Base-by-base conservation (phyloP, 352 stramenopile species). In the Phytophthora megakarya region DNA sequence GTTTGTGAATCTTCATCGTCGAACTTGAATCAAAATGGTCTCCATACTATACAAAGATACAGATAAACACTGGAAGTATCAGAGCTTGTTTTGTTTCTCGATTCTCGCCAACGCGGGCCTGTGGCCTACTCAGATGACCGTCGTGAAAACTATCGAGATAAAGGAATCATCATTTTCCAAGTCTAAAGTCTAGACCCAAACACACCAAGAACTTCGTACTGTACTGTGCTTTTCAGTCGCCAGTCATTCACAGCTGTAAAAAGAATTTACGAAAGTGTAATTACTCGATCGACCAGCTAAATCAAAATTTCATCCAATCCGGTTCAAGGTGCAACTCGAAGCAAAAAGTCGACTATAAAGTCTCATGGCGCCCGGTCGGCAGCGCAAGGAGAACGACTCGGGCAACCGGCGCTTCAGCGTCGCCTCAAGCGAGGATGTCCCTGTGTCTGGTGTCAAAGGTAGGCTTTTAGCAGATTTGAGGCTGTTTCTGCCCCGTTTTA, bases 131-230 rank as follows among this genome's bases (percentile, higher is more conserved):
- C 84, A 95, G 86, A 92, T 89, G 86, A 95, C 86, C 86, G 86
- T 95, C 86, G 84, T 95, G 86, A 94, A 87, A 91, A 85, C 25
- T 74, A 72, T 92, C 79, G 84, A 93, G 84, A 90, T 87, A 85
- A 84, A 61, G 73, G 73, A 74, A 80, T 95, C 86, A 95, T 92
- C 78, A 88, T 89, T 73, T 83, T 94, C 82, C 66, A 70, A 80
- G 59, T 56, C 56, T 59, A 8, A 66, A 60, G 26, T n/a, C n/a
- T n/a, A n/a, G n/a, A n/a, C n/a, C n/a, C n/a, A n/a, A n/a, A n/a
- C n/a, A n/a, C n/a, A n/a, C n/a, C n/a, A n/a, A n/a, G n/a, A n/a
- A n/a, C n/a, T n/a, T n/a, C n/a, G n/a, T n/a, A n/a, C n/a, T n/a
- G n/a, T n/a, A n/a, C n/a, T n/a, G n/a, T n/a, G n/a, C n/a, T n/a